Base-by-base conservation (phyloP, 148 eudicot species). In the Arbutus unedo region DNA sequence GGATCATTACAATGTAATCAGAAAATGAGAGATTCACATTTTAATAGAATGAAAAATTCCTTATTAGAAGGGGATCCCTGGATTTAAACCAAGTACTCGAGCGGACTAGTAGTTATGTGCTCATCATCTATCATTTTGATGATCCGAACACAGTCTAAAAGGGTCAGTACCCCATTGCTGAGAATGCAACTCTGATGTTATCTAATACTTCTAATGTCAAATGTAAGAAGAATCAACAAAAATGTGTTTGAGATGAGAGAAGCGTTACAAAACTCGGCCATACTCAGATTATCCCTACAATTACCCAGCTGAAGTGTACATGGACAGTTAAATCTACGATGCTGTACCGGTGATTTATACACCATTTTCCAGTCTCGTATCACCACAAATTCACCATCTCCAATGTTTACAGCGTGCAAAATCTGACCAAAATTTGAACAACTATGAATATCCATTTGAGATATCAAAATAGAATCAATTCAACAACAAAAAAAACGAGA, bases 261-360 rank as follows among this genome's bases (percentile, higher is more conserved):
- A 43, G 19, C 16, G 23, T 10, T 41, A 77, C 50, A 19, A 78
- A 57, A 76, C 76, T 80, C 23, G 0, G 82, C 82, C 54, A 41
- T 23, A 16, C 62, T 66, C 0, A 76, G 82, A 7, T 50, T 18
- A 23, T 68, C 64, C 2, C 45, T 71, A 10, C 2, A 4, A 0
- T 54, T 71, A 44, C 83, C 83, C 14, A 81, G 21, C 53, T 81
- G 83, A 71, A 31, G n/a, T n/a, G n/a, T n/a, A n/a, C n/a, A 54
- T 23, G 83, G 83, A 16, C 13, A 19, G 8, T 81, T 81, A 16
- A 81, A 81, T 13, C 53, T 55, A 21, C 14, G 19, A 1, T 71
- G 83, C 43, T 81, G 83, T 13, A 71, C 53, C 5, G 76, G 83
- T 51, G 83, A 81, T 41, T 25, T 38, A 54, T 68, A 81, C 6